Conservation (phyloP, 306 rosid species). For the Luffa acutangula region DNA sequence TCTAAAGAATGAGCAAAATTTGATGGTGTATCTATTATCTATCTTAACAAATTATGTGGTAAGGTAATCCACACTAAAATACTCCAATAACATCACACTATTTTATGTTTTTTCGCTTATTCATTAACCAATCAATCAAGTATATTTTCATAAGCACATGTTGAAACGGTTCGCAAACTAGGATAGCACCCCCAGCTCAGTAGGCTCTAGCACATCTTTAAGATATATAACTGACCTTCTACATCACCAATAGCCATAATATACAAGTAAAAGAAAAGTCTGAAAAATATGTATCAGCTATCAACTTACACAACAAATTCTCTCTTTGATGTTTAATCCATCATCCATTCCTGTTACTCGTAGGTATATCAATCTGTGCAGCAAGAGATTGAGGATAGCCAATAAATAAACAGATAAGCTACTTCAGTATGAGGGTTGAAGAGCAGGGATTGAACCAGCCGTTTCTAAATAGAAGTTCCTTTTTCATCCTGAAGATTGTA, state of each 20-base stretch:
- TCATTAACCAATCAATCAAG: background rate
- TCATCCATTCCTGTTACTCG: constrained; percentile 92
- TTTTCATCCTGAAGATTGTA: background rate
- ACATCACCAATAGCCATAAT: background rate
- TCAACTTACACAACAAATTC: constrained; percentile 73
- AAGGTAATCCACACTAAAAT: background rate
- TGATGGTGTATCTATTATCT: background rate
- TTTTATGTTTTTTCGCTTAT: background rate
- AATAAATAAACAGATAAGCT: background rate
- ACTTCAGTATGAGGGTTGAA: background rate
- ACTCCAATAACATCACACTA: background rate
- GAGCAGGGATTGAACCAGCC: background rate
- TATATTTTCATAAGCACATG: background rate
- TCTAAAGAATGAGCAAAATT: background rate
- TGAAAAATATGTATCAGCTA: background rate
- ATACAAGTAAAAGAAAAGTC: background rate
- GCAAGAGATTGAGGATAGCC: constrained; percentile 5
- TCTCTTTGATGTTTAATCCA: constrained; percentile 75
- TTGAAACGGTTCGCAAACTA: background rate
- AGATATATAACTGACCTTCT: background rate
- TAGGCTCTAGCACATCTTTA: background rate
- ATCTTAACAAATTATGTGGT: background rate
- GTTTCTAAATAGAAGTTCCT: background rate
- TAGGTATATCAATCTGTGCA: constrained; percentile 75
- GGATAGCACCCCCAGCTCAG: background rate